Percentiles rank a stretch among this genome's conserved stretches.
phyloP scores from a whole-genome alignment of 2,329 filamentous ascomycete genomes.

The Coleophoma cylindrospora region DNA sequence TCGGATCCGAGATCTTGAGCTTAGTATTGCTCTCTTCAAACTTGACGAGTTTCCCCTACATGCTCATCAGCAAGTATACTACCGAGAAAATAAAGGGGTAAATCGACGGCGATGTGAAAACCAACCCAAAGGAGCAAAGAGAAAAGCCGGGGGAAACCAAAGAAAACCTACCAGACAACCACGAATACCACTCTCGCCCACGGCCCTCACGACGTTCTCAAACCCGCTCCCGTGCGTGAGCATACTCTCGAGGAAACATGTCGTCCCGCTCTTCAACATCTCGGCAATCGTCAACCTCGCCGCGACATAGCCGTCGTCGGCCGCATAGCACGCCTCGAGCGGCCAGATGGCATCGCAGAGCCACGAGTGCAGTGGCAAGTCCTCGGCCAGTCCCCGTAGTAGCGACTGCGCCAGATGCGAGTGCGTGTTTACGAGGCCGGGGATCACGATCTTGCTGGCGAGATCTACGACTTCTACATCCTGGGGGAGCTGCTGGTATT shows the following conservation, averaged over 20 bases:
- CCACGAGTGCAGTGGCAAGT: conserved; percentile 44
- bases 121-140: neutral
- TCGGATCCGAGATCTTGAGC: conserved; percentile 27
- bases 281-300: conserved; percentile 42
- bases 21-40: conserved; percentile 26
- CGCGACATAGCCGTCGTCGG: conserved; percentile 42
- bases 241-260: conserved; percentile 48
- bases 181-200: conserved; percentile 36
- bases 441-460: conserved; percentile 39
- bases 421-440: conserved; percentile 44
- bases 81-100: too few relatives aligned
- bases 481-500: conserved; percentile 17
- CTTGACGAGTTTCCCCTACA: conserved; percentile 31
- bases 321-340: conserved; percentile 37
- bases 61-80: too few relatives aligned
- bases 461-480: conserved; percentile 28
- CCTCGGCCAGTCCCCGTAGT: conserved; percentile 42
- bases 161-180: conserved; percentile 8
- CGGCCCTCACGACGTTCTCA: conserved; percentile 35
- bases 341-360: conserved; percentile 46
- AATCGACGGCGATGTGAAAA: neutral
- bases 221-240: conserved; percentile 41
- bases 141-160: neutral
- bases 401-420: conserved; percentile 44
- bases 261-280: conserved; percentile 44